Evolutionary conservation across 2,329 filamentous ascomycete species (phyloP).

Genomic region (Cercospora beticola): DNA sequence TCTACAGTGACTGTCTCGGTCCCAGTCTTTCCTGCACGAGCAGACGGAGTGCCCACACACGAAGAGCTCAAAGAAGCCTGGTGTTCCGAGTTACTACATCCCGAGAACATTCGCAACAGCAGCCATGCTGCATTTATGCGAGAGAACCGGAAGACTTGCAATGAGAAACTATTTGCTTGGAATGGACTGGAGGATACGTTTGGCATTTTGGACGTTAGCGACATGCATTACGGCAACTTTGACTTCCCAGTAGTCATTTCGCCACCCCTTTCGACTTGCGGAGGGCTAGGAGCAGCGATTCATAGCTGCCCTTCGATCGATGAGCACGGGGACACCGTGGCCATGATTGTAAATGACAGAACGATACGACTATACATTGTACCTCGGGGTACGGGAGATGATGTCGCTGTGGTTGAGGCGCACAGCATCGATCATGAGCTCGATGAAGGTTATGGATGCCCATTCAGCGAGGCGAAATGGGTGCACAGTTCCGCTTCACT

Average conservation of each 20-base stretch:
- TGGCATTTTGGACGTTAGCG: conserved; percentile 37
- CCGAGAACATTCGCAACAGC: conserved; percentile 41
- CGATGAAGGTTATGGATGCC: conserved; percentile 41
- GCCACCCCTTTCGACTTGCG: conserved; percentile 40
- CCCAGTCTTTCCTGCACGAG: conserved; percentile 37
- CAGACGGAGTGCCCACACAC: conserved; percentile 34
- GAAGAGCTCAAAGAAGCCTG: conserved; percentile 42
- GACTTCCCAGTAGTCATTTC: conserved; percentile 42
- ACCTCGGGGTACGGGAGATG: conserved; percentile 33
- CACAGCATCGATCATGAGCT: conserved; percentile 42
- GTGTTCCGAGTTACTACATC: conserved; percentile 41
- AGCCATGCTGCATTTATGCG: conserved; percentile 41
- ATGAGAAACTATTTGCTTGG: conserved; percentile 40
- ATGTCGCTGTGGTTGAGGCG: conserved; percentile 35
- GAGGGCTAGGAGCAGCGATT: conserved; percentile 40
- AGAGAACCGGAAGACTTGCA: conserved; percentile 32
- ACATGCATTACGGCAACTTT: conserved; percentile 39
- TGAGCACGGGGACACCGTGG: conserved; percentile 40
- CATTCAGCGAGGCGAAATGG: conserved; percentile 40
- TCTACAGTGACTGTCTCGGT: conserved; percentile 40
- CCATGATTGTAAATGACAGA: conserved; percentile 42
- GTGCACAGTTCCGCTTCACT: conserved; percentile 36
- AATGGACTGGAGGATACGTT: conserved; percentile 41
- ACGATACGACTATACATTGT: conserved; percentile 40
- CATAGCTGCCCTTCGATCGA: conserved; percentile 39